Evolutionary conservation across 1,284 basidiomycete genomes (phyloP).

Genomic region (Leccinum subfulvum): DNA sequence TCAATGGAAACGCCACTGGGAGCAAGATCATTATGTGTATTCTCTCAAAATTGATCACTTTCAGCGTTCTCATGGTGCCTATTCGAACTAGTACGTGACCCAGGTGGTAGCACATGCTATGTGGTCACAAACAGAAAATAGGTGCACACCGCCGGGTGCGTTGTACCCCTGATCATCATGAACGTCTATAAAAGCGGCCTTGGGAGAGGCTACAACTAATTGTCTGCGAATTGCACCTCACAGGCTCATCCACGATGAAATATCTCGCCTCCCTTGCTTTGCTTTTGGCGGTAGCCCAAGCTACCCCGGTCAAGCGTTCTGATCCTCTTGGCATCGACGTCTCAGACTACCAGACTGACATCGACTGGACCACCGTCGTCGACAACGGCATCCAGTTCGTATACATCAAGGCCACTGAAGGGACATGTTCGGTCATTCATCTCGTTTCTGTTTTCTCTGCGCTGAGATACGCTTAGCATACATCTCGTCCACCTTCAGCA

Average conservation of each 20-base stretch:
- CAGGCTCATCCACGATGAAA: constrained; percentile 19
- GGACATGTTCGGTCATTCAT: constrained; percentile 42
- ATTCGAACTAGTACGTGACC: constrained; percentile 4
- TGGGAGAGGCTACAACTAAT: background rate
- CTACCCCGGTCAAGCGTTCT: constrained; percentile 33
- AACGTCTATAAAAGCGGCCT: constrained; percentile 15
- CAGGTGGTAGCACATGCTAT: constrained; percentile 17
- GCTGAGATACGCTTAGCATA: constrained; percentile 27
- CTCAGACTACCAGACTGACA: constrained; percentile 49
- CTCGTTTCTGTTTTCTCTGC: background rate
- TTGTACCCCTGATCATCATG: background rate
- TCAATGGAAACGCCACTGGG: background rate
- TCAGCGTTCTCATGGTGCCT: constrained; percentile 14
- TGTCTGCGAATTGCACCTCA: background rate
- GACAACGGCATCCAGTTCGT: constrained; percentile 59
- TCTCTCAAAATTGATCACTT: background rate
- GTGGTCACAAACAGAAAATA: constrained; percentile 5
- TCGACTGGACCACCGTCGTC: constrained; percentile 56
- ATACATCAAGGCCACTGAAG: constrained; percentile 73
- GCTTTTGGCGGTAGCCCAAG: constrained; percentile 15
- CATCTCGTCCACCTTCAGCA: constrained; percentile 37
- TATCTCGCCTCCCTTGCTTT: constrained; percentile 18
- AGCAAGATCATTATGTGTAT: background rate
- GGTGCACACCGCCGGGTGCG: background rate
- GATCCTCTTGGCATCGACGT: constrained; percentile 54